phyloP scores from a whole-genome alignment of 2,329 filamentous ascomycete genomes.

The Catunica adiposa region DNA sequence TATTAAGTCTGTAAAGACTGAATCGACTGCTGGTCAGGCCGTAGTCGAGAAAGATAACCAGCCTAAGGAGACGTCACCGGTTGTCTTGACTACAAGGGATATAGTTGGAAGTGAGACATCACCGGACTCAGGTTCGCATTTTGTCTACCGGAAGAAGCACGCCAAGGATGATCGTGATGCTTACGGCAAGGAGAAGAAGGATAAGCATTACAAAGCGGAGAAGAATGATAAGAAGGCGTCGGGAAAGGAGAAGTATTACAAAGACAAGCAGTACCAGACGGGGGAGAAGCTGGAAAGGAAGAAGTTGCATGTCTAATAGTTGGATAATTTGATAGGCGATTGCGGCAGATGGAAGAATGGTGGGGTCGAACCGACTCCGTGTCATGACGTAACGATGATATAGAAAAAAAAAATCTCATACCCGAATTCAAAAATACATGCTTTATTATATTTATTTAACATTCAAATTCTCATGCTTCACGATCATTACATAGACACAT shows the following conservation, averaged over 20 bases:
- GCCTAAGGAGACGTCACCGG: not conserved
- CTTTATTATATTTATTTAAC: no score
- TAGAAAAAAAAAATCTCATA: no score
- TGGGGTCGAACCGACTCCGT: not conserved
- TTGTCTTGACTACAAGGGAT: not conserved
- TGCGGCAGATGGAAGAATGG: no score
- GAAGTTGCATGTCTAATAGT: not conserved
- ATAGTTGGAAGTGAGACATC: not conserved
- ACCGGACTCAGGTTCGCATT: not conserved
- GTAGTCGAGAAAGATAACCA: not conserved
- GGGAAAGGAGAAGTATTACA: not conserved
- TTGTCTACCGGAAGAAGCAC: conserved; percentile 5
- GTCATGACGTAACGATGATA: not conserved
- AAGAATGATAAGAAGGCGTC: conserved; percentile 7
- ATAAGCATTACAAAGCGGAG: not conserved
- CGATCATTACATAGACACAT: not conserved
- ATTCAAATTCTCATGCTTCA: not conserved
- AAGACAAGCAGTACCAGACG: conserved; percentile 3
- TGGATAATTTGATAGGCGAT: not conserved
- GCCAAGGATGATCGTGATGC: not conserved
- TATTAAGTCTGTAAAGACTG: conserved; percentile 19
- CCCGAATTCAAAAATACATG: no score
- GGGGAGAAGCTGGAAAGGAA: not conserved
- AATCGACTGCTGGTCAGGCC: conserved; percentile 1
- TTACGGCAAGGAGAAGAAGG: not conserved